Base-by-base conservation (phyloP, 805 yeast species). In the Monosporozyma aquatica region DNA sequence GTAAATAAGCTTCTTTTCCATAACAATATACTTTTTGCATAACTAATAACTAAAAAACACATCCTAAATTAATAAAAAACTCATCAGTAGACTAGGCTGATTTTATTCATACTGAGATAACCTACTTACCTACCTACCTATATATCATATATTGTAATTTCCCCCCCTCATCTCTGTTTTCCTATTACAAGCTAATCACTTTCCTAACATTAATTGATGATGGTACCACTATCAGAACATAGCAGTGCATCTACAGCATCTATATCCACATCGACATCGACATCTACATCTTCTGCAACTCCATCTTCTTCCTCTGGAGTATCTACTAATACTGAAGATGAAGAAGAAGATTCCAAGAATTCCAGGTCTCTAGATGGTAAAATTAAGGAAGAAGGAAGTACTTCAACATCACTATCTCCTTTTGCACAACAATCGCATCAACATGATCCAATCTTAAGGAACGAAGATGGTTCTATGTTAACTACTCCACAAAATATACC, bases 401-500 rank as follows among this genome's bases (percentile, higher is more conserved):
- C 9, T 15, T 29, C 33, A 5, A 15, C 9, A 29, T 14, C 22
- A 24, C 18, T 14, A 5, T 14, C 38, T 11, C 39, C 41, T 13
- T 24, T 14, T 20, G 22, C 41, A 20, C 41, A n/a, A n/a, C n/a
- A 41, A 35, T 21, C 36, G n/a, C 45, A 42, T 37, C 41, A 41
- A 28, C 37, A 40, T 33, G 37, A 43, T 25, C 35, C 35, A 17
- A 35, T 21, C n/a, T 9, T 37, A 30, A 13, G 40, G 40, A 21
- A 41, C 26, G 15, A 28, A n/a, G 26, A 36, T 15, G 37, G 38
- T 7, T 24, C 40, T 9, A 42, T 43, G 7, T 24, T 40, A 10
- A 37, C 47, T 1, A 43, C 43, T n/a, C 51, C 51, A 33, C 38
- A 45, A 25, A 41, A 47, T 35, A 43, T 45, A 10, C 42, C 43